phyloP scores from a whole-genome alignment of 2,329 filamentous ascomycete species.

The Aspergillus viridinutans region DNA sequence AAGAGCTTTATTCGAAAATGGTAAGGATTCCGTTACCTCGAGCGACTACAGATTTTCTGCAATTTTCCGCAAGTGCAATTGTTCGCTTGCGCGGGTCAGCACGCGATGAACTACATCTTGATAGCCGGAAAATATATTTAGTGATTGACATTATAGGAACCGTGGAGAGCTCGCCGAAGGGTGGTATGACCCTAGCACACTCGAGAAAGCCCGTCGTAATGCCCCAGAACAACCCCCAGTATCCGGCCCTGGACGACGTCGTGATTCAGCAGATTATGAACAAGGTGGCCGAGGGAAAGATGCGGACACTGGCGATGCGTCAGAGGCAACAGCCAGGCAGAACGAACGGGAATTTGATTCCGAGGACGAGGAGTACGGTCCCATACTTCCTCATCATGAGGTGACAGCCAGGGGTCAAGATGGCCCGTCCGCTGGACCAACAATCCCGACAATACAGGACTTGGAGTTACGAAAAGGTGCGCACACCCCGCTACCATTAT shows the following conservation, averaged over 20 bases:
- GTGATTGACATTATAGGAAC: conserved; percentile 63
- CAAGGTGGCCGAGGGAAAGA: conserved; percentile 3
- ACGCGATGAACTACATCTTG: neutral
- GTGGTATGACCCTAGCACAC: conserved; percentile 84
- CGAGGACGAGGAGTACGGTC: conserved; percentile 60
- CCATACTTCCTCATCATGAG: conserved; percentile 42
- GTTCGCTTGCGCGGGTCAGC: neutral
- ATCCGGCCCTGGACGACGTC: neutral
- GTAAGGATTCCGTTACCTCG: conserved; percentile 44
- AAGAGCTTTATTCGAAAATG: conserved; percentile 90
- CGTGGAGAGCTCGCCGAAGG: conserved; percentile 77
- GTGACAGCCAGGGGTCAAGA: conserved; percentile 5
- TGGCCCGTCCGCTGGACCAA: conserved; percentile 46
- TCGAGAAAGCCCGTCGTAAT: conserved; percentile 48
- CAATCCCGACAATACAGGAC: conserved; percentile 69
- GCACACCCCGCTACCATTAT: neutral
- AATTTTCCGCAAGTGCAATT: neutral
- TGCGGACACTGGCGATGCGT: neutral
- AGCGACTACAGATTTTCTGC: conserved; percentile 1
- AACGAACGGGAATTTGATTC: conserved; percentile 39
- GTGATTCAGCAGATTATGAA: conserved; percentile 22
- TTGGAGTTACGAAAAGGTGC: conserved; percentile 55
- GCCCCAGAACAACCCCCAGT: conserved; percentile 10
- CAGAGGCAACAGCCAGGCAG: conserved; percentile 9
- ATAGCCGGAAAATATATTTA: neutral